Base-by-base conservation (phyloP, 2,329 filamentous ascomycete genomes). In the Sarocladiaceae sp. region DNA sequence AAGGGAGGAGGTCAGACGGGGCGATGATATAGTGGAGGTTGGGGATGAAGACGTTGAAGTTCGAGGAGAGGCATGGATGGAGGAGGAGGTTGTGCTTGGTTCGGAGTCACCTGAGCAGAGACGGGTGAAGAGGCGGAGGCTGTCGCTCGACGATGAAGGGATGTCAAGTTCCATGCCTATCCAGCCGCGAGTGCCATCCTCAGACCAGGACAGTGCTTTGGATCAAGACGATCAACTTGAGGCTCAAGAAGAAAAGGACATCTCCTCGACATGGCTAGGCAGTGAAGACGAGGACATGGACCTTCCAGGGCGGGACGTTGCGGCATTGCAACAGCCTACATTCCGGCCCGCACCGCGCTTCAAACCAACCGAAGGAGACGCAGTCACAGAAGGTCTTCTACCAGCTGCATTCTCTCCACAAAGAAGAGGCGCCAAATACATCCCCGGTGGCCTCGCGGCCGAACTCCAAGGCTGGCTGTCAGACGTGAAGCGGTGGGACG, bases 401-500 rank as follows among this genome's bases (percentile, higher is more conserved):
- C 60, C 65, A 3, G 53, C 57, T 8, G 59, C 62, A 15, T 70
- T 71, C 40, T 70, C 70, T 2, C 70, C 69, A 2, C 69, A 67
- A 53, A 64, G 65, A 1, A 61, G 67, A 33, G 67, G 69, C 15
- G 61, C 55, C 12, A 66, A 59, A 51, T 74, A 71, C 26, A 20
- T 71, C 1, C 49, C 65, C 3, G 64, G 66, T 17, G 71, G 71
- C 0, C 58, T 73, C 20, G 71, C 71, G 1, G 65, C 69, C 2
- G 63, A 64, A 40, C 59, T 74, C 6, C 71, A 74, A 54, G 65
- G 66, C 13, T 71, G 69, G 68, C 60, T 74, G 10, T 71, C 71
- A 0, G 69, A 73, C 20, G 62, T 72, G 22, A 71, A 67, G 54
- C 65, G 65, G 11, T 66, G 63, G 64, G 62, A 66, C 15, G 59